Conservation (phyloP, 2,329 filamentous ascomycete species). For the Phoma herbarum region DNA sequence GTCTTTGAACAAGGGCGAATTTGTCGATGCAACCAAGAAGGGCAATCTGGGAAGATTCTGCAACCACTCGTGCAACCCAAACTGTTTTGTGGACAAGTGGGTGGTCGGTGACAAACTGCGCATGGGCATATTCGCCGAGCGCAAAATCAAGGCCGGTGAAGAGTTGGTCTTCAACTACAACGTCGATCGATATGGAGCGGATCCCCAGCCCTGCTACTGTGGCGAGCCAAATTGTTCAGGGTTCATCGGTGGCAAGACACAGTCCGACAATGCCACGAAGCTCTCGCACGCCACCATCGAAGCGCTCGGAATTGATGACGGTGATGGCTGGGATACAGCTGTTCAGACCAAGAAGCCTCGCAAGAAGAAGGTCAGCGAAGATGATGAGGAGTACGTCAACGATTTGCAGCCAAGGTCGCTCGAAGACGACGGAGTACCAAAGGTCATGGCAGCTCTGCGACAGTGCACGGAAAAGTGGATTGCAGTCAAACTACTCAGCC, state of each 20-base stretch:
- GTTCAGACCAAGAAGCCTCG: slow-evolving; percentile 90
- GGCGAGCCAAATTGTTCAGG: slow-evolving; percentile 93
- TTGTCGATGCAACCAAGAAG: slow-evolving; percentile 96
- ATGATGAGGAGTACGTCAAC: slow-evolving; percentile 95
- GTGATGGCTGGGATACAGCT: slow-evolving; percentile 88
- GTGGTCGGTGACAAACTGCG: slow-evolving; percentile 95
- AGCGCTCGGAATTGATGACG: slow-evolving; percentile 92
- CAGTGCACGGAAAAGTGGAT: slow-evolving; percentile 99
- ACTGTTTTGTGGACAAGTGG: slow-evolving; percentile 99
- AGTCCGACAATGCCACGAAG: slow-evolving; percentile 94
- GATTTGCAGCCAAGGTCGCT: slow-evolving; percentile 82
- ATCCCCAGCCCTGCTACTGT: slow-evolving; percentile 97
- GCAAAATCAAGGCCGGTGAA: slow-evolving; percentile 84
- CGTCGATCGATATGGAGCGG: slow-evolving; percentile 95
- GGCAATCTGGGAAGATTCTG: slow-evolving; percentile 97
- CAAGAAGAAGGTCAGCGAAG: slow-evolving; percentile 90
- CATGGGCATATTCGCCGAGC: slow-evolving; percentile 97
- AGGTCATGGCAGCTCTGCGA: slow-evolving; percentile 95
- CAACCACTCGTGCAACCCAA: slow-evolving; percentile 98
- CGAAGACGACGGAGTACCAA: slow-evolving; percentile 83
- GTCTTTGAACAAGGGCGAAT: slow-evolving; percentile 95
- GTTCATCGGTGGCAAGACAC: slow-evolving; percentile 96
- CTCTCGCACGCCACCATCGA: slow-evolving; percentile 89
- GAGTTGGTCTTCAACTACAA: slow-evolving; percentile 99
- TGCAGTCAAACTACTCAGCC: slow-evolving; percentile 88